Conservation (phyloP, 805 yeast species). For the Schwanniomyces pseudopolymorphus region DNA sequence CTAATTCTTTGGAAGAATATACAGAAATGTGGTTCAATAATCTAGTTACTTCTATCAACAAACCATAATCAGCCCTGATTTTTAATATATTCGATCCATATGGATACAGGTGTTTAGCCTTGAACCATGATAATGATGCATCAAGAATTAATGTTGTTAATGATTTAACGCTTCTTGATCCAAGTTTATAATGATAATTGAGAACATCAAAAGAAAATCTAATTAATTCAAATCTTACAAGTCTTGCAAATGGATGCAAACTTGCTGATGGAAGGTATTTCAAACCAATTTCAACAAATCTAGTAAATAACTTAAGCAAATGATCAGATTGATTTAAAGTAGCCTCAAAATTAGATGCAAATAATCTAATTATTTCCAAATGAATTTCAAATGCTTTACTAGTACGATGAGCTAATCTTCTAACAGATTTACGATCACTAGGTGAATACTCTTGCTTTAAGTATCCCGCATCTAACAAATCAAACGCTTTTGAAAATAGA, state of each 20-base stretch:
- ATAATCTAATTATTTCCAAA: slow-evolving; percentile 59
- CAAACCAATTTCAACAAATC: slow-evolving; percentile 58
- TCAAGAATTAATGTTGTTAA: slow-evolving; percentile 56
- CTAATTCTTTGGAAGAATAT: slow-evolving; percentile 27
- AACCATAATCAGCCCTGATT: slow-evolving; percentile 64
- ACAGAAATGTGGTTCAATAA: slow-evolving; percentile 22
- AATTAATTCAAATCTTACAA: slow-evolving; percentile 71
- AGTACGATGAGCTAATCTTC: slow-evolving; percentile 50
- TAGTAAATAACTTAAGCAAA: slow-evolving; percentile 65
- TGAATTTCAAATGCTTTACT: slow-evolving; percentile 64
- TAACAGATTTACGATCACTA: slow-evolving; percentile 60
- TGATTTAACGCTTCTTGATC: slow-evolving; percentile 42
- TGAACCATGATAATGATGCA: slow-evolving; percentile 81
- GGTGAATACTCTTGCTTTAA: slow-evolving; percentile 88
- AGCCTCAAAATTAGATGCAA: slow-evolving; percentile 79
- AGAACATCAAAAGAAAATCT: slow-evolving; percentile 66
- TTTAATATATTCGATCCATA: slow-evolving; percentile 79
- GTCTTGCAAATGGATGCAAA: slow-evolving; percentile 78
- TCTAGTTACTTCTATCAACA: slow-evolving; percentile 54
- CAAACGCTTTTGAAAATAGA: slow-evolving; percentile 56
- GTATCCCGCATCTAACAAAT: slow-evolving; percentile 59
- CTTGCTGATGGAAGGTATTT: slow-evolving; percentile 57
- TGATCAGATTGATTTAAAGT: slow-evolving; percentile 70
- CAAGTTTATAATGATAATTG: slow-evolving; percentile 51
- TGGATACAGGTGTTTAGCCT: slow-evolving; percentile 62